Evolutionary conservation across 495 filamentous ascomycete genomes (phyloP).

Genomic region (Neurospora tetrasperma): DNA sequence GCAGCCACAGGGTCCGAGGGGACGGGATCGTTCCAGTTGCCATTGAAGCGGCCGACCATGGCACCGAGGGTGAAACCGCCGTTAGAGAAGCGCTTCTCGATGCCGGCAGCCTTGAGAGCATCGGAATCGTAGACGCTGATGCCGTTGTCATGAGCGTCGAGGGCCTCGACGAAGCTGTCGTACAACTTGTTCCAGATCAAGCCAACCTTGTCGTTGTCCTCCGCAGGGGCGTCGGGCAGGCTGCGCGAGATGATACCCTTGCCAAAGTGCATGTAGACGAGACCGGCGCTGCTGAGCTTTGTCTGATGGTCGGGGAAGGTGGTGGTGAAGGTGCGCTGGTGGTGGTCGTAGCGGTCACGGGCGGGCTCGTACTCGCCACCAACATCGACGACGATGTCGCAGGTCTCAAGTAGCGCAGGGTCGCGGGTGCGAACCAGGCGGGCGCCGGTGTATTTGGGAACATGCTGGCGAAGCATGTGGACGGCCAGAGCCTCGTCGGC

Average conservation of each 20-base stretch:
- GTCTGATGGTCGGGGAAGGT: conserved; percentile 66
- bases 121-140: conserved; percentile 67
- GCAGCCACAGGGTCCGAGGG: conserved; percentile 41
- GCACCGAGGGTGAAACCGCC: conserved; percentile 74
- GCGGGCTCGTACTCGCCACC: conserved; percentile 77
- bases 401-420: conserved; percentile 61
- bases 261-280: conserved; percentile 95
- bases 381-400: conserved; percentile 94
- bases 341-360: conserved; percentile 82
- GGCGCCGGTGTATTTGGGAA: conserved; percentile 68
- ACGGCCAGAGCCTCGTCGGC: conserved; percentile 98
- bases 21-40: conserved; percentile 49
- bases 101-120: conserved; percentile 48
- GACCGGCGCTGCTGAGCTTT: conserved; percentile 83
- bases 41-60: conserved; percentile 76
- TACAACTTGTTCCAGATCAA: conserved; percentile 84
- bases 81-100: conserved; percentile 72
- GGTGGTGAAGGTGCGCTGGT: conserved; percentile 82
- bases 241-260: conserved; percentile 64
- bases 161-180: conserved; percentile 84
- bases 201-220: conserved; percentile 54
- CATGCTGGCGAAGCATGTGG: conserved; percentile 74
- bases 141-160: conserved; percentile 97
- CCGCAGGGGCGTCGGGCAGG: conserved; percentile 26
- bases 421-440: conserved; percentile 82